Evolutionary conservation across 495 filamentous ascomycete genomes (phyloP).

Genomic region (Xylaria flabelliformis): DNA sequence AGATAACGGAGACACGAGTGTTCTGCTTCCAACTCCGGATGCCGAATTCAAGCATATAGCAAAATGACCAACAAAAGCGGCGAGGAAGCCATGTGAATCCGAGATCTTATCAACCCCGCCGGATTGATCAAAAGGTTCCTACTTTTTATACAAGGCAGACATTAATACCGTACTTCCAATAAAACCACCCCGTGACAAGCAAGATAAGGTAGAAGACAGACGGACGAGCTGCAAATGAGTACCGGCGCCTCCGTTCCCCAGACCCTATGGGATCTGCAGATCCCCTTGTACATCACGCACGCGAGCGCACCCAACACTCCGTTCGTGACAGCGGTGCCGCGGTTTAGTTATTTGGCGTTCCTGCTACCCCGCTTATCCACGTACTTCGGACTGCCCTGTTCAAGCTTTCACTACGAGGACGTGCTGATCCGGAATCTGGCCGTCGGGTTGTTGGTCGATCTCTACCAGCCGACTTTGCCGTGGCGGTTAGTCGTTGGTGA

Average conservation of each 20-base stretch:
- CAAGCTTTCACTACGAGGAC: conserved; percentile 89
- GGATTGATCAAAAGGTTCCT: background rate
- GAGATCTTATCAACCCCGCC: conserved; percentile 1
- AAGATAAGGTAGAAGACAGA: background rate
- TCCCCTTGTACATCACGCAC: conserved; percentile 62
- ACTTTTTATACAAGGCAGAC: background rate
- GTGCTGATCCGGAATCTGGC: conserved; percentile 73
- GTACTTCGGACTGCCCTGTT: conserved; percentile 73
- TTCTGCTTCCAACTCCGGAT: background rate
- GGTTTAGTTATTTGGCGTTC: conserved; percentile 75
- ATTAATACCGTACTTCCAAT: too few relatives aligned
- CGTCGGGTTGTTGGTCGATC: conserved; percentile 85
- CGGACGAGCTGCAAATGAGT: conserved; percentile 31
- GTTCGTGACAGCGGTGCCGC: conserved; percentile 64
- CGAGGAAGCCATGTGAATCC: conserved; percentile 23
- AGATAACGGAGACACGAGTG: background rate
- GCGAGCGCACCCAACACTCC: conserved; percentile 45
- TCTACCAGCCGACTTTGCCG: conserved; percentile 69
- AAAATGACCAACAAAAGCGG: conserved; percentile 20
- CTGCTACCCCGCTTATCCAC: conserved; percentile 77
- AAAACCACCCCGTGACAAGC: background rate
- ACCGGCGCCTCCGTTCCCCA: conserved; percentile 40
- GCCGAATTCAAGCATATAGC: background rate
- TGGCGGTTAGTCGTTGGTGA: conserved; percentile 74
- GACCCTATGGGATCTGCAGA: conserved; percentile 55